Evolutionary conservation across 495 filamentous ascomycete genomes (phyloP), one percentile per base, ranked within the genome.

Genomic region (Penicillium paxilli): DNA sequence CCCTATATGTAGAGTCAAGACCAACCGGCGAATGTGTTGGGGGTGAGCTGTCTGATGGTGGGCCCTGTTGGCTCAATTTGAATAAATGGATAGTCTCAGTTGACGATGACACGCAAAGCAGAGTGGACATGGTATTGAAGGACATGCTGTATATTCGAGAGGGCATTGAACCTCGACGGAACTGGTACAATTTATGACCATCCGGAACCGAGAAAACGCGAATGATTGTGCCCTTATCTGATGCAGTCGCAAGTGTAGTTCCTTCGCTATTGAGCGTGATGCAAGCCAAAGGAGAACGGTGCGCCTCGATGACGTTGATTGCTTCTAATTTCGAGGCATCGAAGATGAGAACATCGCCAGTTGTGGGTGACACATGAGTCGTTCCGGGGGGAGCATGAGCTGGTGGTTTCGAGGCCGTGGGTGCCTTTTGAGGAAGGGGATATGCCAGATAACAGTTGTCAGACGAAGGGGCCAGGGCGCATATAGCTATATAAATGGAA

Each of bases 21-120:
- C 65, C 60, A 19, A 59, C 44, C 8, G 73, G 60, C 1, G 72
- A 67, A 16, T 69, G 59, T 10, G 70, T 67, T 5, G 65, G 57
- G 14, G 40, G 40, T 23, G 67, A 70, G 4, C 59, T 67, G 24
- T 75, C 71, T 37, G 61, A 60, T 14, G 60, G 52, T 24, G 67
- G 59, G 4, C 68, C 60, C 52, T 68, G 72, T 10, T 71, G 69
- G 35, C 73, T 78, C 38, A 98, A 76, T 37, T 92, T 90, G 72
- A 98, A 98, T 45, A 98, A 86, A 64, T 98, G 94, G n/a, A 98
- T 88, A 11, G 94, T 98, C 63, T 98, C 95, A 0, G 92, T 93
- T 2, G 91, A 91, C 9, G 93, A 97, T 11, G 93, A 97, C 49
- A 98, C 92, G 62, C 91, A 96, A 30, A 98, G 85, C 2, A 98